Base-by-base conservation (phyloP, 495 filamentous ascomycete species). In the Talaromyces wortmannii region DNA sequence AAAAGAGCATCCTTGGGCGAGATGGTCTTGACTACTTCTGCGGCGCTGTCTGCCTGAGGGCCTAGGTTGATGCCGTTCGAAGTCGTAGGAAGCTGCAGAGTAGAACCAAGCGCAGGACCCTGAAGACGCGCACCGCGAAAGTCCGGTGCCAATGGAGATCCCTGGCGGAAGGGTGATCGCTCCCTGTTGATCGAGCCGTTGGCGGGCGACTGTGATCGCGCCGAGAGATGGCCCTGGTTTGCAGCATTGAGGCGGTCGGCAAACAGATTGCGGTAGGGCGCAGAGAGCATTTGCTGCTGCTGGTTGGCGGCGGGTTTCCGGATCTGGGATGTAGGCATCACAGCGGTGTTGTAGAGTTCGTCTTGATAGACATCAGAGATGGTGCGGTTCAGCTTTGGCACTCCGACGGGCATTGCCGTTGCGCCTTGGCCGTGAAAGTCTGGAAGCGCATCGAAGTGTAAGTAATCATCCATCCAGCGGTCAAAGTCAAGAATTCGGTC, bases 1-100 rank as follows among this genome's bases (percentile, higher is more conserved):
- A 95, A 74, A 56, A 92, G 66, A 5, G 91, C 90, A 63, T 97
- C 94, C 75, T 97, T 95, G 31, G 94, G 94, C 12, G 94, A 98
- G 51, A 98, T 97, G 5, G 95, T 97, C 65, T 89, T 89, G 0
- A 89, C 23, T 2, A 23, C 84, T 11, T 83, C 57, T 6, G 53
- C 56, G 12, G 23, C 45, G 31, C 63, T 62, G 44, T 57, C 31
- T 12, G 53, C 45, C 18, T 68, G 59, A 43, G 54, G 31, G 23
- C n/a, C 55, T 50, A 73, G 61, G 23, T 58, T 67, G 63, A 74
- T 58, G 1, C 56, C 65, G 50, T 67, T 63, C 45, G 72, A 62
- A 44, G 57, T 13, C 45, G 72, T 63, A 44, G 57, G 11, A 31
- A 78, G 61, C 63, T 63, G 63, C 59, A 63, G 54, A 66, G 66